Evolutionary conservation across 2,329 filamentous ascomycete genomes (phyloP).

Genomic region (Xylaria sp.): DNA sequence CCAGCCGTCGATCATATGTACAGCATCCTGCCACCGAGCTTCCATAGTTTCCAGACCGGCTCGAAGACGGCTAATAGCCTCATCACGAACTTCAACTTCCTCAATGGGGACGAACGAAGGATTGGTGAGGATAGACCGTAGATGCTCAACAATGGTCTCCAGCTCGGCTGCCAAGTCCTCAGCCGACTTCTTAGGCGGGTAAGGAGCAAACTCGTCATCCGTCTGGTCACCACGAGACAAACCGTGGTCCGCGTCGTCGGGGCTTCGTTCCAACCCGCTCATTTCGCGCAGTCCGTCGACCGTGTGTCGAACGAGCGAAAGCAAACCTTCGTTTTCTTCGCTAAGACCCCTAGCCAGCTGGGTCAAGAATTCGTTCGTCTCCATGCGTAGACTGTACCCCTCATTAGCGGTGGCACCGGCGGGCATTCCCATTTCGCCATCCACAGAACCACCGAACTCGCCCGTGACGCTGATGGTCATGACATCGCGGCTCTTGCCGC

Average conservation of each 20-base stretch:
- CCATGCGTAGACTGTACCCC: conserved; percentile 67
- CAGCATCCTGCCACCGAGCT: conserved; percentile 79
- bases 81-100: conserved; percentile 86
- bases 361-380: conserved; percentile 88
- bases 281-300: conserved; percentile 66
- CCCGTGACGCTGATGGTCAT: conserved; percentile 54
- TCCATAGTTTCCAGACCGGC: conserved; percentile 94
- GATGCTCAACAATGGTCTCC: conserved; percentile 70
- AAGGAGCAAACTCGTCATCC: conserved; percentile 6
- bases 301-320: conserved; percentile 65
- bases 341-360: conserved; percentile 76
- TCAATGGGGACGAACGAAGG: conserved; percentile 94
- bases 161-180: conserved; percentile 71
- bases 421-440: conserved; percentile 28
- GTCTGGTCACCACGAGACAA: neutral
- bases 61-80: conserved; percentile 78
- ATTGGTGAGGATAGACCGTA: conserved; percentile 82
- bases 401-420: conserved; percentile 40
- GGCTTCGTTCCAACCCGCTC: conserved; percentile 47
- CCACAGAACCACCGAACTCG: conserved; percentile 52
- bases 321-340: conserved; percentile 84
- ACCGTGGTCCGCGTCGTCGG: conserved; percentile 27
- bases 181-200: conserved; percentile 35
- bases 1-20: conserved; percentile 89
- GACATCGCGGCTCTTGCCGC: conserved; percentile 48